Base-by-base conservation (phyloP, 371 early-diverging fungal genomes). In the Mucor plumbeus region DNA sequence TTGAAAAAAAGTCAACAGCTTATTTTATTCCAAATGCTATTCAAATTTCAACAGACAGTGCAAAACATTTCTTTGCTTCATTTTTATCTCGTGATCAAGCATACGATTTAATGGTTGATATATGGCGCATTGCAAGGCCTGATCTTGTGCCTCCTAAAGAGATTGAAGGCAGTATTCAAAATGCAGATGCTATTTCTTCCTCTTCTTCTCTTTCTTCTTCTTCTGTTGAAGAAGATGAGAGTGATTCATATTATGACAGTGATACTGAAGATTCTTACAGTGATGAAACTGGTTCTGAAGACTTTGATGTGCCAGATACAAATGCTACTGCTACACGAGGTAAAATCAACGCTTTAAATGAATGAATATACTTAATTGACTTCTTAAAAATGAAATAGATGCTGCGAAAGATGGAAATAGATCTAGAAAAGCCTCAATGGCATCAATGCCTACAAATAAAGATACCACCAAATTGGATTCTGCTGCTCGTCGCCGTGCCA, bases 11-110 rank as follows among this genome's bases (percentile, higher is more conserved):
- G 39, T 79, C 88, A 72, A 93, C 90, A 2, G 96, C 92, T 36
- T 87, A 86, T 61, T 90, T 92, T 67, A 92, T 95, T 60, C 95
- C 95, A 38, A 95, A 94, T 70, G 94, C 95, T 1, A 92, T 97
- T 64, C 83, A 87, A 54, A 84, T 97, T 8, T 83, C 89, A 2
- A 94, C 95, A 8, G 67, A 82, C 15, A 87, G 88, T 33, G 74
- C 82, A 11, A 91, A 86, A 83, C 87, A 92, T 64, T 90, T 93
- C 61, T 94, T 94, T 70, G 89, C 91, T n/a, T 92, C 92, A 3
- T 92, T 94, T 62, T 75, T 94, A 17, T 87, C 90, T 47, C 91
- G 95, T 41, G 95, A 94, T 63, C 83, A 89, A 63, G 92, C 91
- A 0, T 90, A 85, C 61, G 88, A 87, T 69, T 81, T 88, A 58